Conservation (phyloP, 257 asterid genomes). For the Primulina eburnea region DNA sequence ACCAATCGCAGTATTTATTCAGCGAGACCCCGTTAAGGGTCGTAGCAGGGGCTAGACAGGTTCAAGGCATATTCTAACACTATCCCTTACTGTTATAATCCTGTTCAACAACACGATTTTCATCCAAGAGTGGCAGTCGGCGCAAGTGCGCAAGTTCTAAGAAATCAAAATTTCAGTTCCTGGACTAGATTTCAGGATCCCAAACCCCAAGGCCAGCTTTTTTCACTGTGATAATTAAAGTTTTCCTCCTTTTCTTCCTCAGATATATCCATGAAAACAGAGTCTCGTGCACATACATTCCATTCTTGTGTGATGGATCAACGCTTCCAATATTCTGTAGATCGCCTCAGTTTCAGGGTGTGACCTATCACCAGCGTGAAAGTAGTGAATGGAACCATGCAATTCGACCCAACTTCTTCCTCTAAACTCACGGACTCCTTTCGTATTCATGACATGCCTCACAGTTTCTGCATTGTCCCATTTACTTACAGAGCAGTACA, state of each 20-base stretch:
- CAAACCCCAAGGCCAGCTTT: conserved; percentile 71
- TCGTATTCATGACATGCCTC: conserved; percentile 51
- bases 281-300: conserved; percentile 38
- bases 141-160: conserved; percentile 72
- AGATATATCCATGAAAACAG: conserved; percentile 79
- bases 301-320: conserved; percentile 46
- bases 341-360: conserved; percentile 56
- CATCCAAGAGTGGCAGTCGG: conserved; percentile 80
- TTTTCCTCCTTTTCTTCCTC: conserved; percentile 85
- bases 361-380: conserved; percentile 57
- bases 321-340: conserved; percentile 49
- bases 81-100: conserved; percentile 69
- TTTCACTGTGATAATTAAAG: conserved; percentile 70
- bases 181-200: conserved; percentile 63
- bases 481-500: conserved; percentile 54
- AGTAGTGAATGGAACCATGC: conserved; percentile 51
- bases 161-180: conserved; percentile 57
- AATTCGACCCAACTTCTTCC: conserved; percentile 82
- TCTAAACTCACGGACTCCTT: conserved; percentile 48
- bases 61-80: too few species aligned
- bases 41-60: too few species aligned
- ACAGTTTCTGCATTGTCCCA: conserved; percentile 64
- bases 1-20: too few species aligned
- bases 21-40: too few species aligned
- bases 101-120: conserved; percentile 56